Conservation (phyloP, 2,329 filamentous ascomycete species). For the Fusarium sp. region DNA sequence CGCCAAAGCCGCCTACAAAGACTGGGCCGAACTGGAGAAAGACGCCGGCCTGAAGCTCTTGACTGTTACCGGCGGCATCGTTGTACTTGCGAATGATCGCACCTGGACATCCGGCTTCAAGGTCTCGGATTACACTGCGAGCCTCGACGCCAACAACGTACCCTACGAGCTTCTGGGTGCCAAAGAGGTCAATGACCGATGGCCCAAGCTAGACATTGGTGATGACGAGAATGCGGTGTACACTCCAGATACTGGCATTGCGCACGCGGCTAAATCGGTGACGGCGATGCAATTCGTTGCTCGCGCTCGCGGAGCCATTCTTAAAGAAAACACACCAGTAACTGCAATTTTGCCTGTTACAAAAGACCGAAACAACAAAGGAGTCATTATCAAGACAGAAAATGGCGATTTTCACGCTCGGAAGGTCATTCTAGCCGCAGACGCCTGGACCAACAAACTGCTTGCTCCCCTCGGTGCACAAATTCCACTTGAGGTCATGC, state of each 20-base stretch:
- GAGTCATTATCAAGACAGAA: background rate
- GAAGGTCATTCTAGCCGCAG: background rate
- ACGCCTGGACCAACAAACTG: slow-evolving; percentile 2
- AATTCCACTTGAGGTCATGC: background rate
- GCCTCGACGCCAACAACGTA: background rate
- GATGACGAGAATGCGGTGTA: background rate
- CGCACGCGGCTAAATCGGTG: background rate
- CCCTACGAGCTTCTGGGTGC: background rate
- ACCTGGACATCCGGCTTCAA: background rate
- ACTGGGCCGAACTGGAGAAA: slow-evolving; percentile 1
- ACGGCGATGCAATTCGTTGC: background rate
- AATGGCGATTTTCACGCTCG: background rate
- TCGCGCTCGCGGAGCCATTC: background rate
- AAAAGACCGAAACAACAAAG: background rate
- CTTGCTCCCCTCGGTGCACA: background rate
- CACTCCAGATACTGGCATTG: slow-evolving; percentile 3
- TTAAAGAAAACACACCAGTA: background rate
- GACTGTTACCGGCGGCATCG: background rate
- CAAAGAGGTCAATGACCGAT: background rate
- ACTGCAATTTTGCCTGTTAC: background rate
- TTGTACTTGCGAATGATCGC: background rate
- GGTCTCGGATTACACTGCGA: background rate
- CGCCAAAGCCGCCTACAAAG: background rate
- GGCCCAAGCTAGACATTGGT: background rate
- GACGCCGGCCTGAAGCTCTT: background rate